phyloP scores from a whole-genome alignment of 495 filamentous ascomycete species.

The Penicillium bialowiezense region DNA sequence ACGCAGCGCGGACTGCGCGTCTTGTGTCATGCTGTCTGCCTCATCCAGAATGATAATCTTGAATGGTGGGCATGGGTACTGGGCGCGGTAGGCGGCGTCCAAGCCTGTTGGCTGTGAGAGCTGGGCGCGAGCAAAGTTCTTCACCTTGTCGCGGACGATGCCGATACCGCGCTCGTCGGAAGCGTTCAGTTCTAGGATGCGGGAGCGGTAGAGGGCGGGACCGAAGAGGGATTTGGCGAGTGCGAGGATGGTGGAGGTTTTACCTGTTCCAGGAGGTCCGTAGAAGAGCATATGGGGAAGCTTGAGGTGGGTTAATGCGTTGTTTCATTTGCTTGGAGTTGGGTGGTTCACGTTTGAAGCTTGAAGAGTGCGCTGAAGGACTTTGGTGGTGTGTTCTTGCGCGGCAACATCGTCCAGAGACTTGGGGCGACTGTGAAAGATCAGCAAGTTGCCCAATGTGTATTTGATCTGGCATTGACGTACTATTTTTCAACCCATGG shows the following conservation, averaged over 20 bases:
- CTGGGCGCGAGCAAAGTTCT: constrained; percentile 94
- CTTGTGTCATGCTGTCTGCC: constrained; percentile 98
- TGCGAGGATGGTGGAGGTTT: constrained; percentile 96
- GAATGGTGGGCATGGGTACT: constrained; percentile 93
- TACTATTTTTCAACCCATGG: constrained; percentile 99
- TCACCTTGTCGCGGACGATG: constrained; percentile 97
- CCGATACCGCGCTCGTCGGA: constrained; percentile 97
- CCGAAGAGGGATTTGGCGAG: constrained; percentile 98
- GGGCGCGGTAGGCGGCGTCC: constrained; percentile 60
- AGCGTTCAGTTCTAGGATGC: constrained; percentile 96
- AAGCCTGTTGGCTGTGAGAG: constrained; percentile 73
- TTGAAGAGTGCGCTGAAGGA: constrained; percentile 89
- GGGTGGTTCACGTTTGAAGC: constrained; percentile 70
- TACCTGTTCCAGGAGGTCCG: constrained; percentile 94
- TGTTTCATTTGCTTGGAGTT: neutral
- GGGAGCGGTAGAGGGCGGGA: constrained; percentile 86
- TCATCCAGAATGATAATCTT: constrained; percentile 98
- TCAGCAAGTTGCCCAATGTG: neutral
- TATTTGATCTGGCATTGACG: constrained; percentile 15
- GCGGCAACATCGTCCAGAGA: constrained; percentile 91
- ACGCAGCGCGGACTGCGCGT: constrained; percentile 87
- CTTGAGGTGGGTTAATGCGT: constrained; percentile 33
- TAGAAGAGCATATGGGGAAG: constrained; percentile 99
- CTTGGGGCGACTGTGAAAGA: constrained; percentile 73
- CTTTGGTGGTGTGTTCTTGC: constrained; percentile 94